Conservation (phyloP, 202 grass and related monocot genomes). For the Setaria viridis region DNA sequence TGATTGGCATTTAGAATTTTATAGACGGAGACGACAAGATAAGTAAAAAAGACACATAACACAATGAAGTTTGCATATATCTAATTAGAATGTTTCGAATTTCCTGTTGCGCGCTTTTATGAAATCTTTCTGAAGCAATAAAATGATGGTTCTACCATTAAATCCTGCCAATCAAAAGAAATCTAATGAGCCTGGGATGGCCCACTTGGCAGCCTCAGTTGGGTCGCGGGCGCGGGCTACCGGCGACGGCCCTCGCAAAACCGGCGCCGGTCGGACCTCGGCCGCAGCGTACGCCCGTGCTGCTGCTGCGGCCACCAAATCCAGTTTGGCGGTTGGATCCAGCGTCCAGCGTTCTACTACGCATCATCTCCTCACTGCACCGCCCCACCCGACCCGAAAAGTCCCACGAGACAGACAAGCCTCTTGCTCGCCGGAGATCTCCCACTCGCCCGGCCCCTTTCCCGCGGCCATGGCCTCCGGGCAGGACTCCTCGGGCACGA, state of each 20-base stretch:
- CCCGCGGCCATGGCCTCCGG: slow-evolving; percentile 74
- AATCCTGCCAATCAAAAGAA: no score
- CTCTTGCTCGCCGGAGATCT: slow-evolving; percentile 58
- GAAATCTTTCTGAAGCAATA: no score
- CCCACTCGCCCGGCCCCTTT: slow-evolving; percentile 22
- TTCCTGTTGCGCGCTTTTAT: no score
- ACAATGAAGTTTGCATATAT: no score
- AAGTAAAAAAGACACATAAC: no score
- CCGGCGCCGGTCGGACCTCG: neutral
- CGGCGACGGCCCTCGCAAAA: neutral
- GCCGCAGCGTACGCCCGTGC: no score
- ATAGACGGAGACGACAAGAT: no score
- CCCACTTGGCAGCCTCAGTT: neutral
- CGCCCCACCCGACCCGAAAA: slow-evolving; percentile 26
- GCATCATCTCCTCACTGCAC: neutral
- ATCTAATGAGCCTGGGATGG: neutral
- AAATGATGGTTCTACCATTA: no score
- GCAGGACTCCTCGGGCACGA: slow-evolving; percentile 76
- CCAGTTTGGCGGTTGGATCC: slow-evolving; percentile 52
- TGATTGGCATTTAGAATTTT: no score
- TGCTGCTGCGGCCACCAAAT: neutral
- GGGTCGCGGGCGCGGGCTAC: neutral
- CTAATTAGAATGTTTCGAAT: no score
- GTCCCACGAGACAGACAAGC: slow-evolving; percentile 3
- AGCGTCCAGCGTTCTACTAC: slow-evolving; percentile 16